Base-by-base conservation (phyloP, 805 yeast genomes). In the Saccharomycopsis microspora region DNA sequence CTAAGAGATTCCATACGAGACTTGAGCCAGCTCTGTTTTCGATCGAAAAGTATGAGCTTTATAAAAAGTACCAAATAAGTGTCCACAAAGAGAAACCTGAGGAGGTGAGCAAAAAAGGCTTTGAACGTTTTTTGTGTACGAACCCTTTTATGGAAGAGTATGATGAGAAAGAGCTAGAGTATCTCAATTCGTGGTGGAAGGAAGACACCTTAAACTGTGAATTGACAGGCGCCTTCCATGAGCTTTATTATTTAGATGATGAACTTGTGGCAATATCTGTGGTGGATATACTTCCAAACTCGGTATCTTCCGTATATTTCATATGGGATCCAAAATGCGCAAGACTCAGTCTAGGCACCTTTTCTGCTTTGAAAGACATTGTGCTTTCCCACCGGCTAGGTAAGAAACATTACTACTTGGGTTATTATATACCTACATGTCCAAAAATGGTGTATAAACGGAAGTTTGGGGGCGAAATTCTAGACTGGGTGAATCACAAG, bases 311-410 rank as follows among this genome's bases (percentile, higher is more conserved):
- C 0, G 89, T 89, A 1, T 88, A 89, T 60, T 84, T 89, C 59
- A 77, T 88, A 8, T 86, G 93, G 85, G 89, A 87, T 58, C 93
- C 94, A 0, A 89, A 79, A 46, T 82, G 70, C 58, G 78, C 80
- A 4, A 70, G 75, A 45, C 64, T 80, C 55, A 81, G 85, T 0
- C 61, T 88, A 32, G 97, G 97, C 0, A 85, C 85, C 30, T 60
- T 88, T 1, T 79, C 88, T 51, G 90, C 85, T 0, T 57, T 87
- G 31, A 64, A 84, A 38, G 97, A 88, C 57, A 64, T 85, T 37
- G 68, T 75, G 1, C 58, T 85, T 60, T 66, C 79, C 4, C 54
- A 69, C 31, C 60, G 72, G 39, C 63, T 77, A 37, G 65, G 68
- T 5, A 68, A 67, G 42, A 69, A 73, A 3, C 77, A 75, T 62